Evolutionary conservation across 2,329 filamentous ascomycete species (phyloP).

Genomic region (Ceratocystiopsis brevicomis): DNA sequence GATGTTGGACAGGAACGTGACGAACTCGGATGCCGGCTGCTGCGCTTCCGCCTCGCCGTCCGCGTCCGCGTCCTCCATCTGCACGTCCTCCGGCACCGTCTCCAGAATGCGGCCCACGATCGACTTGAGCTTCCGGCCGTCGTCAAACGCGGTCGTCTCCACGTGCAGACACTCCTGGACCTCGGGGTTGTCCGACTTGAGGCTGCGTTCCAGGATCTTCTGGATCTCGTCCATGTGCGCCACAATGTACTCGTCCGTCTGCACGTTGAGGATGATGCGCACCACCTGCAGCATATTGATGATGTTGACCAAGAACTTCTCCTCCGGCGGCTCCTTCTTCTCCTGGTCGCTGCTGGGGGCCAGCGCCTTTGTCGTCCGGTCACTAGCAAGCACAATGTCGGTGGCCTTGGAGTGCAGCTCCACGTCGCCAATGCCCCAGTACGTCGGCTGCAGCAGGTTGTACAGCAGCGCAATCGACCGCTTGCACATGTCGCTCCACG

Average conservation of each 20-base stretch:
- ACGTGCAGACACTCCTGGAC: conserved; percentile 83
- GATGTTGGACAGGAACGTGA: conserved; percentile 65
- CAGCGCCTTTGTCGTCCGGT: conserved; percentile 48
- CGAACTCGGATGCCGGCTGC: conserved; percentile 61
- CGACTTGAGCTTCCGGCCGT: conserved; percentile 52
- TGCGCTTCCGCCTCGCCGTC: conserved; percentile 61
- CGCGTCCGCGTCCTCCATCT: conserved; percentile 58
- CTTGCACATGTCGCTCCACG: conserved; percentile 61
- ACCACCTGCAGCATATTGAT: conserved; percentile 89
- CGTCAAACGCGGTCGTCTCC: conserved; percentile 48
- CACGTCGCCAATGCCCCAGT: conserved; percentile 83
- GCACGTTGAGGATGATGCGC: conserved; percentile 72
- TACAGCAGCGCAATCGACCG: conserved; percentile 67
- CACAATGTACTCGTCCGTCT: conserved; percentile 78
- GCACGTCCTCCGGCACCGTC: conserved; percentile 62
- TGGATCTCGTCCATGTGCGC: conserved; percentile 60
- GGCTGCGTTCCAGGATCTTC: conserved; percentile 72
- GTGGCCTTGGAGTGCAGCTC: conserved; percentile 84
- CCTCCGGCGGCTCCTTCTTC: conserved; percentile 49
- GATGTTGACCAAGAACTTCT: conserved; percentile 70
- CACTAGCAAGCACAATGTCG: conserved; percentile 65
- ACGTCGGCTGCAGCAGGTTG: conserved; percentile 67
- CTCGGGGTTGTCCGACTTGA: conserved; percentile 77
- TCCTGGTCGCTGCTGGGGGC: conserved; percentile 29
- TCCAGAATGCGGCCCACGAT: conserved; percentile 70